These are phyloP conservation scores for Pinus tabuliformis DNA, from an alignment of 75 land plant species.

Conservation along the genomic window DNA sequence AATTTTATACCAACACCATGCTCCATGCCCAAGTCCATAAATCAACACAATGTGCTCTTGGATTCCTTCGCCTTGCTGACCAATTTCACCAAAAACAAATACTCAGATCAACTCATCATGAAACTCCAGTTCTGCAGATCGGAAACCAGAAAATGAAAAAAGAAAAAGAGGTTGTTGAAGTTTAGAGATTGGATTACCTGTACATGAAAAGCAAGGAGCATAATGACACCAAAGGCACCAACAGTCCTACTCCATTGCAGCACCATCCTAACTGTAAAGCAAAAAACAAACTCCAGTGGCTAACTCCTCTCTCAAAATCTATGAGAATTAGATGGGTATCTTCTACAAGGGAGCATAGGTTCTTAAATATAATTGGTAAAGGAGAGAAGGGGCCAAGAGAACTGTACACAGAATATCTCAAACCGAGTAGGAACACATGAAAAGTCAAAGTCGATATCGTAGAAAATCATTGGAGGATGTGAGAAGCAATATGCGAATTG, in stretches of 20 bases:
- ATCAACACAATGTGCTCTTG: slow-evolving; percentile 32
- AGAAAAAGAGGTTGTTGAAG: background rate
- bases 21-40: slow-evolving; percentile 39
- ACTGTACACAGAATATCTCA: too few species aligned
- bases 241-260: background rate
- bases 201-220: background rate
- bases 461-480: too few species aligned
- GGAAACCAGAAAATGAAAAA: background rate
- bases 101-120: background rate
- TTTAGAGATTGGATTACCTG: background rate
- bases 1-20: slow-evolving; percentile 39
- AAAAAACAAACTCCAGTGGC: background rate
- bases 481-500: too few species aligned
- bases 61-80: background rate
- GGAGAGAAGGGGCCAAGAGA: too few species aligned
- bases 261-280: background rate
- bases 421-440: too few species aligned
- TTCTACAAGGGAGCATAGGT: too few species aligned
- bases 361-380: too few species aligned
- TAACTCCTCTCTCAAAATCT: background rate
- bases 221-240: background rate
- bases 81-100: background rate
- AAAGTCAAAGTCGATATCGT: too few species aligned
- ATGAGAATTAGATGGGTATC: too few species aligned
- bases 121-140: background rate